Percentiles rank a stretch among this genome's conserved stretches.
Conservation (phyloP, 2,329 filamentous ascomycete species). For the Paraphaeosphaeria sporulosa region DNA sequence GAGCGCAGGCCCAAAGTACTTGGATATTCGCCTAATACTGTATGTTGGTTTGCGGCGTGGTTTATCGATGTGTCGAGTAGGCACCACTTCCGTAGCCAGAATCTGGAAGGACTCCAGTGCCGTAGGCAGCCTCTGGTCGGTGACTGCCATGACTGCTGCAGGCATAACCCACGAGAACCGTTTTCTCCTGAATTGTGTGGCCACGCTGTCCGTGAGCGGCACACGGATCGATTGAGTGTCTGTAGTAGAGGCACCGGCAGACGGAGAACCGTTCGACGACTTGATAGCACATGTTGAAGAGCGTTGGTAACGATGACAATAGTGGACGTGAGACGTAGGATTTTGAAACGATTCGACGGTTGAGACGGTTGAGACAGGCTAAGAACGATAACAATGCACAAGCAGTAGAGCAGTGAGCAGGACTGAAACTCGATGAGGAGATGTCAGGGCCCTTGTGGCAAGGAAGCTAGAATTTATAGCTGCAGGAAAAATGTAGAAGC, state of each 20-base stretch:
- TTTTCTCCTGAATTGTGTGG: conserved; percentile 75
- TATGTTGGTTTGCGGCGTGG: conserved; percentile 9
- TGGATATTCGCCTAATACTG: too few relatives aligned
- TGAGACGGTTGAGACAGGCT: conserved; percentile 18
- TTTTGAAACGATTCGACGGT: conserved; percentile 13
- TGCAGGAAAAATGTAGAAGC: conserved; percentile 19
- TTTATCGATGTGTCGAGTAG: conserved; percentile 25
- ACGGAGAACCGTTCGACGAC: conserved; percentile 85
- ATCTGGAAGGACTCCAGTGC: conserved; percentile 33
- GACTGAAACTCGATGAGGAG: conserved; percentile 23
- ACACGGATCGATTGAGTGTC: conserved; percentile 86
- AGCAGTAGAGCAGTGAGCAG: conserved; percentile 22
- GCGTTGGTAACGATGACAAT: conserved; percentile 5
- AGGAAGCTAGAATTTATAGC: conserved; percentile 46
- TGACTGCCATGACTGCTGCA: conserved; percentile 65
- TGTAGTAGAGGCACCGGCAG: conserved; percentile 87
- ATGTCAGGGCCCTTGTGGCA: conserved; percentile 24
- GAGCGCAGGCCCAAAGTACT: too few relatives aligned
- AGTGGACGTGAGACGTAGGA: conserved; percentile 9
- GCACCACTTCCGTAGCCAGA: conserved; percentile 40
- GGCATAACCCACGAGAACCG: conserved; percentile 82
- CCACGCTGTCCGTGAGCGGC: conserved; percentile 75
- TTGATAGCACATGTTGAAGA: conserved; percentile 78
- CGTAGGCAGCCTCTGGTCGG: conserved; percentile 31
- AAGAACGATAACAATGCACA: conserved; percentile 19